Evolutionary conservation across 345 rosid species (phyloP).

Genomic region (Salix exigua): DNA sequence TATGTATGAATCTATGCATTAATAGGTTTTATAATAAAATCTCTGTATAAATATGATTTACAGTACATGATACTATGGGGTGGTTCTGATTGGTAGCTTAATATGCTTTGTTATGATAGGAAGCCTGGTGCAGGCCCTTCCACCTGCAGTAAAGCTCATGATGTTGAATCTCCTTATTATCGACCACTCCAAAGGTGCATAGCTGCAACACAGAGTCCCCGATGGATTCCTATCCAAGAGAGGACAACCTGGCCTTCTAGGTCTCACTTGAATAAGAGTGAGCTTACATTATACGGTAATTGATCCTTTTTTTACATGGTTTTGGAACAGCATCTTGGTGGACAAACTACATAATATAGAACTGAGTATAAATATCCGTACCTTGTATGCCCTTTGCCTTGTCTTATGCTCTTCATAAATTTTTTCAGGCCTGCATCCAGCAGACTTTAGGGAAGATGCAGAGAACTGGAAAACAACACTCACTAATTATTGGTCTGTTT

Average conservation of each 20-base stretch:
- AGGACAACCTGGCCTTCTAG: constrained; percentile 84
- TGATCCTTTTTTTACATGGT: neutral
- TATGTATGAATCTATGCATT: neutral
- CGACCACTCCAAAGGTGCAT: constrained; percentile 81
- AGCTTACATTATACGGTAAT: constrained; percentile 78
- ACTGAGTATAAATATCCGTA: neutral
- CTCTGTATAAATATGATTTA: neutral
- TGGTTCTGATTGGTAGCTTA: constrained; percentile 18
- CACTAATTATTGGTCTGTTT: constrained; percentile 85
- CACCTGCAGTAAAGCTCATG: constrained; percentile 68
- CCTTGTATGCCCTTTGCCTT: neutral
- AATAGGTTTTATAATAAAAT: neutral
- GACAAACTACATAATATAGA: neutral
- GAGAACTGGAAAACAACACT: constrained; percentile 57
- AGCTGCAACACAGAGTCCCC: constrained; percentile 69
- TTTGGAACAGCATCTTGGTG: neutral
- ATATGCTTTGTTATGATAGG: constrained; percentile 41
- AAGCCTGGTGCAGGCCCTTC: constrained; percentile 73
- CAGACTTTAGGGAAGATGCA: constrained; percentile 61
- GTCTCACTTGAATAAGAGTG: constrained; percentile 63
- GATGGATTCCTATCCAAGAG: constrained; percentile 87
- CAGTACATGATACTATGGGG: constrained; percentile 13
- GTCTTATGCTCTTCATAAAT: neutral
- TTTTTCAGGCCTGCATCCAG: constrained; percentile 60
- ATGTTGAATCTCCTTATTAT: constrained; percentile 86